Evolutionary conservation across 176 grass and related monocot species (phyloP).

Genomic region (Phoenix roebelenii): DNA sequence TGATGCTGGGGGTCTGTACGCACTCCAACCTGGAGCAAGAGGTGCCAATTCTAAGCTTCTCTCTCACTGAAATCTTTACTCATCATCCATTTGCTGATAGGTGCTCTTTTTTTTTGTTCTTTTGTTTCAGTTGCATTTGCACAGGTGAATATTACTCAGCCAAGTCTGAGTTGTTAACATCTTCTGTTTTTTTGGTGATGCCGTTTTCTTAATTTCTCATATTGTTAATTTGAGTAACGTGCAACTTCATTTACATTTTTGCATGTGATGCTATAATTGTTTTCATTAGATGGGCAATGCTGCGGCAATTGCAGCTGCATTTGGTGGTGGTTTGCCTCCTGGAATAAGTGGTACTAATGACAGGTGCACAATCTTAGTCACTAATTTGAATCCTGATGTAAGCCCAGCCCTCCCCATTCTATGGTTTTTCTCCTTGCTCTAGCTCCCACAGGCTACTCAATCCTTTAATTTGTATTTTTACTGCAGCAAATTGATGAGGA

Average conservation of each 20-base stretch:
- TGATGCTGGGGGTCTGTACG: constrained; percentile 55
- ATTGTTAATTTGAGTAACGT: background rate
- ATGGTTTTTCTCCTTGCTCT: background rate
- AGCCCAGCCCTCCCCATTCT: constrained; percentile 28
- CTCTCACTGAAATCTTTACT: background rate
- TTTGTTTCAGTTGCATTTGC: constrained; percentile 49
- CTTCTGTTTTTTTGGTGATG: too few relatives aligned
- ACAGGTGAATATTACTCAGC: constrained; percentile 42
- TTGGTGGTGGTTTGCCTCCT: constrained; percentile 59
- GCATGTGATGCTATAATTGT: constrained; percentile 11
- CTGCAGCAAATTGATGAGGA: constrained; percentile 87
- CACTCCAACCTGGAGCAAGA: constrained; percentile 62
- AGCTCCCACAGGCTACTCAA: background rate
- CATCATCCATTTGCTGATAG: constrained; percentile 3
- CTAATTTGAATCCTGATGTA: constrained; percentile 95
- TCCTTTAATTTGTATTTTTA: constrained; percentile 6
- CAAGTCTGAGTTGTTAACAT: too few relatives aligned
- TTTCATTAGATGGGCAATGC: constrained; percentile 62
- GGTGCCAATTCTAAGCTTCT: constrained; percentile 1
- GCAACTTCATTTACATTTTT: background rate
- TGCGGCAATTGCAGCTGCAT: constrained; percentile 67
- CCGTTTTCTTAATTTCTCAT: background rate
- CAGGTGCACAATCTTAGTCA: constrained; percentile 81
- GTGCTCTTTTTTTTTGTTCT: constrained; percentile 1
- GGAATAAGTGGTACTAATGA: constrained; percentile 70